Evolutionary conservation across 2,329 filamentous ascomycete genomes (phyloP), one percentile per base, ranked within the genome.

Genomic region (Aureobasidium sp.): DNA sequence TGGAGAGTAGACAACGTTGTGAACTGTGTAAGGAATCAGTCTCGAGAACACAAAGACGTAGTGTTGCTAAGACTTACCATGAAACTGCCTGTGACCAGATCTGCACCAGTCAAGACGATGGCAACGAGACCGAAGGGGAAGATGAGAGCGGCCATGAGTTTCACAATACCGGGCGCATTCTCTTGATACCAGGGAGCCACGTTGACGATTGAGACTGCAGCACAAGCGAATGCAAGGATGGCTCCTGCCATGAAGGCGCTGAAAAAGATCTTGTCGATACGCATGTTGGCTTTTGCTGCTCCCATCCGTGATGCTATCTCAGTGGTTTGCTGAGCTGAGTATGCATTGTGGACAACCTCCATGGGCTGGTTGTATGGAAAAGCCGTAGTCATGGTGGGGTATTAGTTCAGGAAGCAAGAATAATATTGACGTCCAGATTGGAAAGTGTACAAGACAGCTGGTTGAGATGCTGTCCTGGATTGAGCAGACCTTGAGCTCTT

Each of bases 241-340:
- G 76, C 77, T 0, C 82, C 82, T 5, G 80, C 80, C 49, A 80
- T 78, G 44, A 83, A 75, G 4, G 77, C 71, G 63, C 78, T 81
- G 49, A 81, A 66, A 65, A 83, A 82, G 44, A 82, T 73, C 65
- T 83, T 83, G 67, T 81, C 77, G 4, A 78, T 70, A 10, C 79
- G 74, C 78, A 80, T 83, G 61, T 79, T 75, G 10, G 79, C 79
- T 67, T 83, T 84, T 59, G 74, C 74, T 30, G 74, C 73, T 5
- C 81, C 82, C n/a, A 78, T 74, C 11, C 79, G 75, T 1, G 76
- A 77, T 61, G 81, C 73, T 16, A 81, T 70, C 70, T 83, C 79
- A 8, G 78, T 77, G 39, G 81, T 78, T 70, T 84, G 65, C 30
- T 65, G 63, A 29, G 59, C 41, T 15, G 50, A 41, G 42, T 62